Percentiles rank a stretch among this genome's conserved stretches.
Conservation (phyloP, 306 rosid genomes). For the Cicer bijugum region DNA sequence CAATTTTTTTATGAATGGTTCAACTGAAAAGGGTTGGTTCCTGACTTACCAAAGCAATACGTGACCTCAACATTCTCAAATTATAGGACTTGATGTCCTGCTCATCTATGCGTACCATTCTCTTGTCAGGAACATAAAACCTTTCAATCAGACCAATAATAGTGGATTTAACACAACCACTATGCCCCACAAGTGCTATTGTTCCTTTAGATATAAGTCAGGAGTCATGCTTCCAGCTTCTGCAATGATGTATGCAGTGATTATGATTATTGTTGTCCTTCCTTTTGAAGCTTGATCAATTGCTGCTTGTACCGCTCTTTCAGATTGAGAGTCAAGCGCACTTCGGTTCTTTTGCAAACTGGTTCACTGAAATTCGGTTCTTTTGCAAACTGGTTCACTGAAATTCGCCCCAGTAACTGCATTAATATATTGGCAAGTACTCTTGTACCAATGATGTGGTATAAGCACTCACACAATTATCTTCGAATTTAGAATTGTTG, state of each 20-base stretch:
- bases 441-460: too few species aligned
- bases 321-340: conserved; percentile 79
- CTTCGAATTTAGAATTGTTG: too few species aligned
- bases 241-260: conserved; percentile 80
- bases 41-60: conserved; percentile 79
- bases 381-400: too few species aligned
- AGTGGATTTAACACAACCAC: conserved; percentile 95
- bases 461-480: too few species aligned
- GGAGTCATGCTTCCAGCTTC: conserved; percentile 96
- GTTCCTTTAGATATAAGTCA: conserved; percentile 77
- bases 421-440: too few species aligned
- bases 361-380: too few species aligned
- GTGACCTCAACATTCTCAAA: conserved; percentile 75
- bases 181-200: conserved; percentile 66
- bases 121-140: conserved; percentile 78
- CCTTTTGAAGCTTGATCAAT: conserved; percentile 85
- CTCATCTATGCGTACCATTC: conserved; percentile 73
- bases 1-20: conserved; percentile 71
- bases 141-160: conserved; percentile 79
- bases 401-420: too few species aligned
- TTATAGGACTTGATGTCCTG: conserved; percentile 73
- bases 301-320: conserved; percentile 86
- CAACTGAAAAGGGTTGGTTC: conserved; percentile 83
- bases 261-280: conserved; percentile 78
- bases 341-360: too few species aligned